Base-by-base conservation (phyloP, 2,329 filamentous ascomycete species). In the Pseudogymnoascus sp. region DNA sequence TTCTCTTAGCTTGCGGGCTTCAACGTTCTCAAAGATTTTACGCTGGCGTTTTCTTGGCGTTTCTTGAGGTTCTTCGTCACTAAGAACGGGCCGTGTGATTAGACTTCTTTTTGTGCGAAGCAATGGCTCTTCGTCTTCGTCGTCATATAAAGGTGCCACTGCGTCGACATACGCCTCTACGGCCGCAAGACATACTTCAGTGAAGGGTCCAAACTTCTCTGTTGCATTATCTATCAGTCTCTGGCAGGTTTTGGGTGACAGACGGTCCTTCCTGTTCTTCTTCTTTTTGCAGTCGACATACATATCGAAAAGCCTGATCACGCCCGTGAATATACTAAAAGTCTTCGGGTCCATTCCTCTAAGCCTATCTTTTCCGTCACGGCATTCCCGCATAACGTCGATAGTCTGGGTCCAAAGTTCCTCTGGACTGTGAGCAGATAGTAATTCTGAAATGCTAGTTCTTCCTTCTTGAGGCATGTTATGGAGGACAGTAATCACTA, bases 1-100 rank as follows among this genome's bases (percentile, higher is more conserved):
- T 57, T 81, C 76, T 66, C 87, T 81, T 32, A 83, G 75, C 39
- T 80, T 75, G 18, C 68, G 67, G 50, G 71, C 71, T 41, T 63
- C 72, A 59, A 77, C 75, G 68, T 86, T 76, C 37, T 79, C 75
- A 8, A 78, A 71, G 16, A 78, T 71, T 20, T 73, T 73, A 34
- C 64, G 67, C 64, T 78, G 79, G 50, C 77, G 74, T 62, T 66
- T 70, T 41, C 65, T 69, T 9, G 58, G 64, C 18, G 64, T 64
- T 5, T 65, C 61, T 14, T 58, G 60, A 25, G 61, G 57, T 9
- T 60, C 60, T 22, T 57, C 34, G 57, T 54, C 34, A n/a, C 62
- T 61, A 30, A 54, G 47, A 14, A 34, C 18, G 28, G 43, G 25
- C 4, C 28, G n/a, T 34, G 47, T 34, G 47, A 34, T 18, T 32